Base-by-base conservation (phyloP, 768 basidiomycete genomes). In the Dendrothele bispora region DNA sequence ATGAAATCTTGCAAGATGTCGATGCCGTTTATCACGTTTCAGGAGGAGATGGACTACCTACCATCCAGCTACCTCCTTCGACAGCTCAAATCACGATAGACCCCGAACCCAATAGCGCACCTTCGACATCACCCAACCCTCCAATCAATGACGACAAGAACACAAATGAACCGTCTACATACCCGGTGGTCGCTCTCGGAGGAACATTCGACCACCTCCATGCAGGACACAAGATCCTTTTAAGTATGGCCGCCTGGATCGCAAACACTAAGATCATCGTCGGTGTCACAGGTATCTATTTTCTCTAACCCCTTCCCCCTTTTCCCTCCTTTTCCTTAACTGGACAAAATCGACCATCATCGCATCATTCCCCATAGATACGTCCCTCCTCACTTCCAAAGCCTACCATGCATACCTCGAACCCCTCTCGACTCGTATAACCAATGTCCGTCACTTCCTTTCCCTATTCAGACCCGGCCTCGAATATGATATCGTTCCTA, bases 161-260 rank as follows among this genome's bases (percentile, higher is more conserved):
- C 36, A 30, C 28, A 32, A 24, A 37, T 35, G 15, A 55, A 69
- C 12, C 50, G 68, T 15, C 51, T 63, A 34, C 74, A 72, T 78
- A 70, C 60, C 86, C 86, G 11, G 88, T 92, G 43, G 81, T 86
- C n/a, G 88, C 83, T 1, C 75, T 98, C 7, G 95, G 97, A 5
- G 97, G 97, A 0, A 98, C 97, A 0, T 98, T 98, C 66, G 97
- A 99, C 67, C 97, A 98, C 64, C 80, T 99, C 14, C 97, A 99
- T 61, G 83, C 93, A 3, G 97, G 95, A 0, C 97, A 99, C 71
- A 97, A 97, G 68, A 95, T 99, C 50, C 80, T 99, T 24, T 79
- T 99, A 10, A 90, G 91, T 59, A 92, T 97, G 84, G 87, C 82
- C 11, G 84, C 90, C 1, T 93, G 87, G 78, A 83, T 98, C 47